These are phyloP conservation scores for Xerocomellus dryophilus DNA, from an alignment of 768 basidiomycete species.

Conservation along the genomic window DNA sequence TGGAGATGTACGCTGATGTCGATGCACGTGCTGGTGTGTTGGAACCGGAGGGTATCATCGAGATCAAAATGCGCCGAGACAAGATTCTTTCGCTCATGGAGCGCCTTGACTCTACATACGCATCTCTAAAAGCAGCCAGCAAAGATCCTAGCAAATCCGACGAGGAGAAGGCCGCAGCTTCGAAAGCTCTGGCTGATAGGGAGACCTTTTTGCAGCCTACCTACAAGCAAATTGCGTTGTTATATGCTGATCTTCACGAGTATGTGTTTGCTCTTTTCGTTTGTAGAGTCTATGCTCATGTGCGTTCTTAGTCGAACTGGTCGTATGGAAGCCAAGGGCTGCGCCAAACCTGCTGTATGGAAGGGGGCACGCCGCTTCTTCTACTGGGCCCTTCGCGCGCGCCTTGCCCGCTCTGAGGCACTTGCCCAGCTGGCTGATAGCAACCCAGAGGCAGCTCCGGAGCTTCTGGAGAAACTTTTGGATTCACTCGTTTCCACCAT, in stretches of 20 bases:
- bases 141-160: slow-evolving; percentile 68
- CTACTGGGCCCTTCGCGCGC: slow-evolving; percentile 92
- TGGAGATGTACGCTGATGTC: slow-evolving; percentile 99
- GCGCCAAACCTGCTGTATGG: slow-evolving; percentile 84
- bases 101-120: slow-evolving; percentile 83
- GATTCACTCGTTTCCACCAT: slow-evolving; percentile 58
- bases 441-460: slow-evolving; percentile 63
- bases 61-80: slow-evolving; percentile 96
- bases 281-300: slow-evolving; percentile 2
- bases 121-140: slow-evolving; percentile 74
- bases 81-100: slow-evolving; percentile 91
- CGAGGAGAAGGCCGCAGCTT: slow-evolving; percentile 71
- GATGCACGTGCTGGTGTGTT: slow-evolving; percentile 95
- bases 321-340: slow-evolving; percentile 97
- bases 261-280: slow-evolving; percentile 40
- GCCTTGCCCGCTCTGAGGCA: slow-evolving; percentile 65
- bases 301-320: slow-evolving; percentile 69
- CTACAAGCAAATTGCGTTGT: slow-evolving; percentile 89
- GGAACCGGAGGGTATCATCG: slow-evolving; percentile 95
- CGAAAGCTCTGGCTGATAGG: slow-evolving; percentile 65
- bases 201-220: slow-evolving; percentile 82
- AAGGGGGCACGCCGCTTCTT: slow-evolving; percentile 85
- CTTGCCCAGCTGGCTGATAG: slow-evolving; percentile 63
- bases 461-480: slow-evolving; percentile 66
- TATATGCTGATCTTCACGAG: slow-evolving; percentile 98